These are phyloP conservation scores for Trichoderma atroviride DNA, from an alignment of 2,329 filamentous ascomycete species.

Conservation along the genomic window DNA sequence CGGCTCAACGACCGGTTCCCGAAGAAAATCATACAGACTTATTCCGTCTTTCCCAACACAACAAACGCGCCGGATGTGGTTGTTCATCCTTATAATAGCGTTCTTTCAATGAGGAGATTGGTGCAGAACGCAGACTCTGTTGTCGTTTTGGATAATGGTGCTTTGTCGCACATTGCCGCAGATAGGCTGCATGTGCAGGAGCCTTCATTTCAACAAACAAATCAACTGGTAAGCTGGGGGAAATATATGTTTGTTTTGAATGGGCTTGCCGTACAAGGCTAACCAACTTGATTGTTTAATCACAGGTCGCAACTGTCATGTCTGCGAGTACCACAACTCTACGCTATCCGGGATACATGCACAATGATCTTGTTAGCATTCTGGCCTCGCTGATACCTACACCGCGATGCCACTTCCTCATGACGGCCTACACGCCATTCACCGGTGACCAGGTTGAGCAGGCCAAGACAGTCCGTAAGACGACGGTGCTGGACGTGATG, in stretches of 20 bases:
- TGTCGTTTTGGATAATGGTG: slow-evolving; percentile 94
- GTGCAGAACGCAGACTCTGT: slow-evolving; percentile 98
- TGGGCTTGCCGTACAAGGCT: neutral
- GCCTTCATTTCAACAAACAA: slow-evolving; percentile 95
- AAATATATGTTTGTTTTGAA: neutral
- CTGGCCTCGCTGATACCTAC: slow-evolving; percentile 95
- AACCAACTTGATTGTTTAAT: neutral
- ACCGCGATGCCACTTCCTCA: slow-evolving; percentile 94
- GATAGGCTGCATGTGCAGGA: slow-evolving; percentile 94
- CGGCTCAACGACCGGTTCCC: slow-evolving; percentile 95
- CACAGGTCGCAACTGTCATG: slow-evolving; percentile 90
- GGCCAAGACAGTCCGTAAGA: slow-evolving; percentile 96
- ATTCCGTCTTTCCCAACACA: slow-evolving; percentile 96
- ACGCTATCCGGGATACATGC: slow-evolving; percentile 98
- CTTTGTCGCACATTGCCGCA: slow-evolving; percentile 88
- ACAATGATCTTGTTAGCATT: slow-evolving; percentile 97
- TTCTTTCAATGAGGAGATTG: slow-evolving; percentile 85
- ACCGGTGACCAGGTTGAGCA: slow-evolving; percentile 95
- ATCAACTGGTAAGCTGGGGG: slow-evolving; percentile 70
- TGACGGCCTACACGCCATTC: slow-evolving; percentile 98
- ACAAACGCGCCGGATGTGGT: slow-evolving; percentile 87
- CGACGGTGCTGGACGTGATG: slow-evolving; percentile 98
- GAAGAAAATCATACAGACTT: slow-evolving; percentile 98
- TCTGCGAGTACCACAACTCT: slow-evolving; percentile 96
- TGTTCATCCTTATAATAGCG: slow-evolving; percentile 96